A percentile compares a stretch with the other conserved stretches of the same genome.
These are phyloP conservation scores for Fusarium camptoceras DNA, from an alignment of 2,329 filamentous ascomycete genomes.

Conservation along the genomic window DNA sequence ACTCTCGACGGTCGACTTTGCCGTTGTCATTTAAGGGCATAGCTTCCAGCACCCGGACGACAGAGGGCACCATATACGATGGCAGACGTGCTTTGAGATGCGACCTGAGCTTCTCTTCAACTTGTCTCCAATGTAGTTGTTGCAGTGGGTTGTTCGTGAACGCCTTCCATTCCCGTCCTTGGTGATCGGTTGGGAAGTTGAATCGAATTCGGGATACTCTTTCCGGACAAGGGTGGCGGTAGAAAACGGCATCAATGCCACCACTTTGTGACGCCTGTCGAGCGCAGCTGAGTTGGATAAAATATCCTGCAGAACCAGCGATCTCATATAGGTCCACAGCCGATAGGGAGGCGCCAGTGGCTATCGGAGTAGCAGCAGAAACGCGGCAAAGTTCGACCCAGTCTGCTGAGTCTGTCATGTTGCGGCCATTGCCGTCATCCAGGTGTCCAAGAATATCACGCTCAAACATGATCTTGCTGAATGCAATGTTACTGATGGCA, in stretches of 20 bases:
- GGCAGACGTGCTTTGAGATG: neutral
- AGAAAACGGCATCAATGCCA: constrained; percentile 47
- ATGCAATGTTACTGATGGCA: constrained; percentile 44
- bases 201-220: constrained; percentile 12
- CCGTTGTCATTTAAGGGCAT: constrained; percentile 17
- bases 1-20: constrained; percentile 15
- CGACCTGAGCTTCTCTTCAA: neutral
- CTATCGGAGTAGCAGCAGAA: constrained; percentile 12
- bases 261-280: constrained; percentile 49
- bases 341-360: neutral
- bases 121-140: neutral
- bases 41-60: neutral
- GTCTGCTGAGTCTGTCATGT: neutral
- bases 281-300: constrained; percentile 60
- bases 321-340: constrained; percentile 37
- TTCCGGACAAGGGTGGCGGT: constrained; percentile 47
- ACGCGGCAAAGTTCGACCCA: neutral
- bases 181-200: constrained; percentile 40
- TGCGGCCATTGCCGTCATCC: neutral
- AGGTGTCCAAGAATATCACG: constrained; percentile 32
- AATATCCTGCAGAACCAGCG: constrained; percentile 54
- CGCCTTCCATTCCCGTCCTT: neutral
- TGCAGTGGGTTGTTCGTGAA: constrained; percentile 1
- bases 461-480: constrained; percentile 49
- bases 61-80: constrained; percentile 13